These are phyloP conservation scores for Aechmea fasciata DNA, from an alignment of 176 grass and related monocot species.

Conservation along the genomic window DNA sequence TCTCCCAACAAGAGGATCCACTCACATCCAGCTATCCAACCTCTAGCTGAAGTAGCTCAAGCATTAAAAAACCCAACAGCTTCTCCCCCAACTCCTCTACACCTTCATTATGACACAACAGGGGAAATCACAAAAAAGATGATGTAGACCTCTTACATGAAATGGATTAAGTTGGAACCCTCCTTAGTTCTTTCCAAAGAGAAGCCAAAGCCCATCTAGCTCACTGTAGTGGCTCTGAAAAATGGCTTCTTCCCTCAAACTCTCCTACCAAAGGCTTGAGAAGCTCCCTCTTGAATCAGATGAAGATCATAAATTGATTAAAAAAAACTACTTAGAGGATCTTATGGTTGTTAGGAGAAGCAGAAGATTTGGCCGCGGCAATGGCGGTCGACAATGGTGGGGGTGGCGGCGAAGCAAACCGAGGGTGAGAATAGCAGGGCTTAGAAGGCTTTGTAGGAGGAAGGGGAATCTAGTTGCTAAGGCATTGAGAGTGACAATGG, in stretches of 20 bases:
- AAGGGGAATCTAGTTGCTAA: conserved; percentile 34
- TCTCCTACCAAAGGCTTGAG: conserved; percentile 29
- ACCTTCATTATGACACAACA: not conserved
- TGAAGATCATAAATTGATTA: conserved; percentile 1
- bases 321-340: too few species aligned
- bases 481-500: conserved; percentile 30
- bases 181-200: too few species aligned
- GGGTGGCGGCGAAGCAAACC: conserved; percentile 22
- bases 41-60: too few species aligned
- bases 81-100: not conserved
- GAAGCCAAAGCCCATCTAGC: too few species aligned
- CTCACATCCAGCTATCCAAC: too few species aligned
- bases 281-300: conserved; percentile 5
- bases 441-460: conserved; percentile 34
- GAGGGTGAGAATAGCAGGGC: conserved; percentile 43
- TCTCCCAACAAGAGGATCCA: too few species aligned
- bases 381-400: not conserved
- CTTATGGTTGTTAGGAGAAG: too few species aligned
- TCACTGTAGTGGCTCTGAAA: too few species aligned
- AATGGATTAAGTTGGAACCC: too few species aligned
- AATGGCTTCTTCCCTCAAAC: conserved; percentile 24
- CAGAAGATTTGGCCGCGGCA: not conserved
- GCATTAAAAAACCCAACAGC: not conserved
- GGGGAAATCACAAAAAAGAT: not conserved
- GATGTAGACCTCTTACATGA: too few species aligned